Base-by-base conservation (phyloP, 2,329 filamentous ascomycete species). In the Emergomyces orientalis region DNA sequence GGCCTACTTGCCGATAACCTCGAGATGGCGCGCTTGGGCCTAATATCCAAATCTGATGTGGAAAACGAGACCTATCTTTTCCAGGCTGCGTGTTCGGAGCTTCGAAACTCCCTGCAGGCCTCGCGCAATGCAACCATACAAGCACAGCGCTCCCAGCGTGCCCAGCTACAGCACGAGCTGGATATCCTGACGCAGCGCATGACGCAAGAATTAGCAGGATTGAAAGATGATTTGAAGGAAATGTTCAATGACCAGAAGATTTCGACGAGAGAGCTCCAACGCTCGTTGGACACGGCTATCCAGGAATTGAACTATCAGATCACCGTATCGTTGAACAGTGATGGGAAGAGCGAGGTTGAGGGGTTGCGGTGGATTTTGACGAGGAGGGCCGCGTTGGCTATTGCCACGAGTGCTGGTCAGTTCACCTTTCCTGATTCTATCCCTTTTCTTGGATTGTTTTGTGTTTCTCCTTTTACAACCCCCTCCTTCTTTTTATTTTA, bases 221-320 rank as follows among this genome's bases (percentile, higher is more conserved):
- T 97, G 64, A 94, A 90, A 69, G 93, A 99, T 72, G 90, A 92
- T 62, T 82, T 97, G n/a, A 91, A 92, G 73, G 93, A 91, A 63
- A 88, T 97, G 82, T 97, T 97, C 74, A 93, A 97, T 71, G 93
- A 99, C 73, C 86, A 95, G 52, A 94, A 93, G 74, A 96, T 97
- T 89, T 85, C 86, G 1, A 91, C 96, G 1, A 81, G 91, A 62
- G 89, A 93, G 75, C 90, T 97, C 74, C 91, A 97, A 76, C 87
- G 91, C 72, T 82, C 82, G 7, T 88, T 90, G 71, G 93, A 97
- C 72, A 89, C 88, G 59, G 87, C 87, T 82, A 92, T 96, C 66
- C 92, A 97, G 80, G 89, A 96, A 78, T 83, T 97, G 68, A 96
- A 93, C 76, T 96, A 97, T 77, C 94, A 96, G 74, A 97, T 99